Evolutionary conservation across 371 early-diverging fungal species (phyloP), one percentile per base, ranked within the genome.

Genomic region (Circinella umbellata): DNA sequence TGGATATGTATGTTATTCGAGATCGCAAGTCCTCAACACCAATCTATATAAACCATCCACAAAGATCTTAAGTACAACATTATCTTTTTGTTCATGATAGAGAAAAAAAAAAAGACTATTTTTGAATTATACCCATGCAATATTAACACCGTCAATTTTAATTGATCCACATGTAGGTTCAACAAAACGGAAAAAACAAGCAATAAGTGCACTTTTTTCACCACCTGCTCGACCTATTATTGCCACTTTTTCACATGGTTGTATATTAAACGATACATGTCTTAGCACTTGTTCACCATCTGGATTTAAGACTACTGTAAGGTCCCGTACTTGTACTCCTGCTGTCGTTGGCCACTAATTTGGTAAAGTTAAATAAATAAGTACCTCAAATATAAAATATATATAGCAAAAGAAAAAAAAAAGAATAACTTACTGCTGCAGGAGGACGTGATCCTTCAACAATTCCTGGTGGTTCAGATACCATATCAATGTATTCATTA

Each of bases 1-100:
- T 95, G 3, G 95, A 90, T 38, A 96, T 92, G 64, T 93, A 92
- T 9, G 93, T 87, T 17, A 89, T 85, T n/a, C 85, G 80, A 11
- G 88, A 88, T 51, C 92, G 80, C 46, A 96, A 80, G 67, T 92
- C 91, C 59, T 79, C 76, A 11, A 94, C 77, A 1, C 93, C 94
- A 68, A 96, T 80, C 39, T 69, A 66, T 48, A 20, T 63, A 49
- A n/a, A 42, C 27, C 15, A 35, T 10, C 9, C 47, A 47, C 47
- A 9, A 9, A 9, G 3, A 47, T 47, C 47, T 11, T 9, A 11
- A n/a, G n/a, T n/a, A n/a, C n/a, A n/a, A n/a, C n/a, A 9, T 15
- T 9, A 1, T 47, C 3, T 47, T 47, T 9, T 47, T 47, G 15
- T 9, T 47, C 9, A 15, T 15, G 11, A 47, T 47, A 11, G 3